Percentiles rank a stretch among this genome's conserved stretches.
These are phyloP conservation scores for Amaranthus hypochondriacus DNA, from an alignment of 148 eudicot species.

Conservation along the genomic window DNA sequence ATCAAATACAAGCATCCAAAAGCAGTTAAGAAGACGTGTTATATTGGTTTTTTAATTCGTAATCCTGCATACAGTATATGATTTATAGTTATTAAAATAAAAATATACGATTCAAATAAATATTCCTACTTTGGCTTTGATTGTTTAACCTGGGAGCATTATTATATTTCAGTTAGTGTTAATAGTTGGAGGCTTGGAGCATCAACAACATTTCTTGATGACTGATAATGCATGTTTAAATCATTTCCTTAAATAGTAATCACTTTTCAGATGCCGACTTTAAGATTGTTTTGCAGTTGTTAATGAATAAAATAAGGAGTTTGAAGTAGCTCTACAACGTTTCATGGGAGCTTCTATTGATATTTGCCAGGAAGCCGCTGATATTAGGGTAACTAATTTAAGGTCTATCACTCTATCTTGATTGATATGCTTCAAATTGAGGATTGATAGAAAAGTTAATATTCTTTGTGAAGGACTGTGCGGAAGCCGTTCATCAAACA, in stretches of 20 bases:
- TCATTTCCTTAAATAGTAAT: neutral
- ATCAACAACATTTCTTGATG: constrained; percentile 29
- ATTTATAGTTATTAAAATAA: too few relatives aligned
- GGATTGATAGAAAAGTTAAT: too few relatives aligned
- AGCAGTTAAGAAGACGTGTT: too few relatives aligned
- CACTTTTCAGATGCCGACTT: neutral
- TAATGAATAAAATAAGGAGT: constrained; percentile 25
- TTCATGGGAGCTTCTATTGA: constrained; percentile 30
- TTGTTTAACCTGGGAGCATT: neutral
- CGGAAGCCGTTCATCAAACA: constrained; percentile 25
- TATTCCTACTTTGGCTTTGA: neutral
- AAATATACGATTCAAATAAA: neutral
- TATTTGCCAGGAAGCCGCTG: constrained; percentile 31
- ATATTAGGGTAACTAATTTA: constrained; percentile 29
- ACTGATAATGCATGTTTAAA: constrained; percentile 18
- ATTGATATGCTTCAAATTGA: too few relatives aligned
- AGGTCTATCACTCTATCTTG: too few relatives aligned
- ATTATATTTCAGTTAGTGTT: constrained; percentile 23
- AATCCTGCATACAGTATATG: constrained; percentile 21
- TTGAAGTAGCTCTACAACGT: constrained; percentile 28
- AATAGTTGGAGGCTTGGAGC: constrained; percentile 9
- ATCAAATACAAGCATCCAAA: too few relatives aligned
- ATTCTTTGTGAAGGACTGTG: constrained; percentile 16
- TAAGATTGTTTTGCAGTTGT: constrained; percentile 23
- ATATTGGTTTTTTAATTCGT: constrained; percentile 2